Evolutionary conservation across 495 filamentous ascomycete species (phyloP).

Genomic region (Neurospora discreta): DNA sequence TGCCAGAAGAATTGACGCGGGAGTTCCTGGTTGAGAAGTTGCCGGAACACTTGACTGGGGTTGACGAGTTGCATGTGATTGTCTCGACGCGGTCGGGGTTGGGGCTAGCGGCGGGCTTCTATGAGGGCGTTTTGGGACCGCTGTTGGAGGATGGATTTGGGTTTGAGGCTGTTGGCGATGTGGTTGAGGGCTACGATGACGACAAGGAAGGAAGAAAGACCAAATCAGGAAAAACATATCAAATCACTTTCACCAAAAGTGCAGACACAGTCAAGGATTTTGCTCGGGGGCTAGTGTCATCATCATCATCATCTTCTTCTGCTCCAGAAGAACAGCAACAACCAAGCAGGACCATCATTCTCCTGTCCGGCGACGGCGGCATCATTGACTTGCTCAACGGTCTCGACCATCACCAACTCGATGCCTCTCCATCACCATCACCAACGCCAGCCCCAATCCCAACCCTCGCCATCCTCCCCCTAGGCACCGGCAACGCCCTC

Average conservation of each 20-base stretch:
- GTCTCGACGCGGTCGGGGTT: constrained; percentile 67
- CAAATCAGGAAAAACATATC: constrained; percentile 12
- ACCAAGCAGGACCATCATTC: constrained; percentile 42
- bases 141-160: constrained; percentile 31
- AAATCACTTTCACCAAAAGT: constrained; percentile 48
- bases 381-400: constrained; percentile 66
- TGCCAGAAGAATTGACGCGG: constrained; percentile 24
- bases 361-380: constrained; percentile 82
- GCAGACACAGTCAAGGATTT: constrained; percentile 51
- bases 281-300: constrained; percentile 31
- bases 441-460: constrained; percentile 39
- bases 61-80: constrained; percentile 45
- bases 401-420: constrained; percentile 5
- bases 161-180: background rate
- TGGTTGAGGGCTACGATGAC: background rate
- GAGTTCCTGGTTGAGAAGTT: constrained; percentile 17
- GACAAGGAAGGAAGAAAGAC: no score
- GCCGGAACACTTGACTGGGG: constrained; percentile 24
- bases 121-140: constrained; percentile 43
- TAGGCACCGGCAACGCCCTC: constrained; percentile 86
- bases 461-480: constrained; percentile 53
- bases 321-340: constrained; percentile 23
- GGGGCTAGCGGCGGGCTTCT: constrained; percentile 47
- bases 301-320: constrained; percentile 18
- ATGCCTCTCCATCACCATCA: background rate